These are phyloP conservation scores for Xylaria sp. DNA, from an alignment of 2,329 filamentous ascomycete genomes.

Conservation along the genomic window DNA sequence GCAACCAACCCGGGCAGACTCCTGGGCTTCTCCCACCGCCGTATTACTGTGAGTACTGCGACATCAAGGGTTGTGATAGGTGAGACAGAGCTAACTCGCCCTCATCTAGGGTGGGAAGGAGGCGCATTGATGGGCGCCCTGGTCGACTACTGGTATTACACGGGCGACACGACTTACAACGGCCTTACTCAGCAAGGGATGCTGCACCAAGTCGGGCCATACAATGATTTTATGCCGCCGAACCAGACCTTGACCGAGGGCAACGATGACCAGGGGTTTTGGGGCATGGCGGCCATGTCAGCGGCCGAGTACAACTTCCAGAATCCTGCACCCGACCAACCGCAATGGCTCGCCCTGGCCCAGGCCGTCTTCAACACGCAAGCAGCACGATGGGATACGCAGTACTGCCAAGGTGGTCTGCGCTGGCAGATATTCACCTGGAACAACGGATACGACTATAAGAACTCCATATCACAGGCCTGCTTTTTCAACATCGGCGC, in stretches of 20 bases:
- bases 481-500: conserved; percentile 60
- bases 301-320: conserved; percentile 66
- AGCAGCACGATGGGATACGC: conserved; percentile 63
- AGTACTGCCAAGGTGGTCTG: conserved; percentile 66
- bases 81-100: not conserved
- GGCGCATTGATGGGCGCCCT: conserved; percentile 67
- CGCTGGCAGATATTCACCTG: conserved; percentile 82
- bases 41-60: conserved; percentile 46
- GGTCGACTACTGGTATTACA: conserved; percentile 82
- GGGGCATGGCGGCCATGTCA: conserved; percentile 64
- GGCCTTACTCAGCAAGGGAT: conserved; percentile 61
- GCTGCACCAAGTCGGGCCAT: conserved; percentile 66
- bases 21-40: conserved; percentile 49
- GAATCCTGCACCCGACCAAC: conserved; percentile 50
- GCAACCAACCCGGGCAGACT: conserved; percentile 45
- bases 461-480: conserved; percentile 59
- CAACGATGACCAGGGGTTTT: conserved; percentile 73
- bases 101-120: conserved; percentile 59
- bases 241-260: conserved; percentile 65
- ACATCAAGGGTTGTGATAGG: not conserved
- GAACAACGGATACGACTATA: conserved; percentile 79
- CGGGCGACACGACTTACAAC: conserved; percentile 67
- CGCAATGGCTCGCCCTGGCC: conserved; percentile 65
- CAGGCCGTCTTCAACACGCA: conserved; percentile 80
- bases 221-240: conserved; percentile 71